These are phyloP conservation scores for Chimonanthus praecox DNA, from an alignment of 164 flowering plant genomes.

Conservation along the genomic window DNA sequence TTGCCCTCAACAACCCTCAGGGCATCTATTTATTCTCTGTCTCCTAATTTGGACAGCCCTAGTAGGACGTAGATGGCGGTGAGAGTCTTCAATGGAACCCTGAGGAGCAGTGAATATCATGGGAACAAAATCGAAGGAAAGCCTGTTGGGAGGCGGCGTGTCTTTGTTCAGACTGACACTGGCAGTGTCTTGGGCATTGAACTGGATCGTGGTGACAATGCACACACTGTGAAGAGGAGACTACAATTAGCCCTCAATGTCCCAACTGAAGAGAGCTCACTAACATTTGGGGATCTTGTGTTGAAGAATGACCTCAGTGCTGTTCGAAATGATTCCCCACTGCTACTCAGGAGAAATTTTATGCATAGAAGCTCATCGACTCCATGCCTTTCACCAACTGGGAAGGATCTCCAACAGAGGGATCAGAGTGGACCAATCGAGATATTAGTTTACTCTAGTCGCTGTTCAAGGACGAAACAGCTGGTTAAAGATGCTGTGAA, in stretches of 20 bases:
- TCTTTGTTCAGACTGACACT: constrained; percentile 62
- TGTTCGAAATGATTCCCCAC: constrained; percentile 39
- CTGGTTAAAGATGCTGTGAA: constrained; percentile 45
- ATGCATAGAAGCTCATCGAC: constrained; percentile 63
- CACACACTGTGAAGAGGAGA: constrained; percentile 38
- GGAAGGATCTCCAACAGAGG: constrained; percentile 47
- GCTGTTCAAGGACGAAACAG: constrained; percentile 26
- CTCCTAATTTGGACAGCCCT: constrained; percentile 39
- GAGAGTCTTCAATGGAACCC: constrained; percentile 26
- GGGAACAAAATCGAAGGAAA: constrained; percentile 38
- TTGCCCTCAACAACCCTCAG: constrained; percentile 14
- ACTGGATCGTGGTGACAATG: constrained; percentile 40
- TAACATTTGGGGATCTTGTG: constrained; percentile 39
- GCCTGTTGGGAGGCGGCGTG: constrained; percentile 39
- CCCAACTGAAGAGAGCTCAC: constrained; percentile 38
- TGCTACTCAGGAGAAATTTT: constrained; percentile 43
- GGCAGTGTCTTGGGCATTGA: constrained; percentile 41
- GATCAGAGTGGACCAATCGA: constrained; percentile 53
- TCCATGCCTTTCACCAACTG: constrained; percentile 56
- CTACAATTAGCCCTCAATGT: constrained; percentile 41
- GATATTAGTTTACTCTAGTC: constrained; percentile 40
- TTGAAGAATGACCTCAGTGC: constrained; percentile 40
- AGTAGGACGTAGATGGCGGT: constrained; percentile 46
- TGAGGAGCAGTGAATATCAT: constrained; percentile 35
- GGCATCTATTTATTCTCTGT: constrained; percentile 34